Percentiles rank a stretch among this genome's conserved stretches.
phyloP scores from a whole-genome alignment of 1,284 basidiomycete genomes.

The Moesziomyces aphidis region DNA sequence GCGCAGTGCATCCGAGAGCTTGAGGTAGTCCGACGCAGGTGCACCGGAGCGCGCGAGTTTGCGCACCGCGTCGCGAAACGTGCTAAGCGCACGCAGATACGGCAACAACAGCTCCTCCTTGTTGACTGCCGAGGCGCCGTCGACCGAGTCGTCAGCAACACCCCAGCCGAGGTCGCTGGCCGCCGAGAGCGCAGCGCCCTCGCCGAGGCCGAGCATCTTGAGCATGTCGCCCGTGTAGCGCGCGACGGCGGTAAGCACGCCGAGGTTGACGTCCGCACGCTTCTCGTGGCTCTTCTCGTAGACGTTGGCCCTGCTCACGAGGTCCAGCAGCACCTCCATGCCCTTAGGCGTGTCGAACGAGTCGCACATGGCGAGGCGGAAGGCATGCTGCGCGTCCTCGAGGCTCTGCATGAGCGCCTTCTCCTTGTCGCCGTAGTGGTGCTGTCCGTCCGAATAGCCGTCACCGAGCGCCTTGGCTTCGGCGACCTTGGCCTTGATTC shows the following conservation, averaged over 20 bases:
- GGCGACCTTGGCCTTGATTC: slow-evolving; percentile 80
- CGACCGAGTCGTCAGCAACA: slow-evolving; percentile 33
- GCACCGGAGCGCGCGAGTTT: slow-evolving; percentile 77
- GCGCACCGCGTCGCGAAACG: slow-evolving; percentile 91
- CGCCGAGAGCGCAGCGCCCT: slow-evolving; percentile 71
- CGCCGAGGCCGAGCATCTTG: slow-evolving; percentile 92
- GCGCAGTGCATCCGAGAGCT: slow-evolving; percentile 79
- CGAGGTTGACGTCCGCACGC: slow-evolving; percentile 74
- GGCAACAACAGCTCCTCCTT: slow-evolving; percentile 88
- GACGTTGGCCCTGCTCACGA: slow-evolving; percentile 88
- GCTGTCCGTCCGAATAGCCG: slow-evolving; percentile 70
- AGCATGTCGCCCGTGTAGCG: slow-evolving; percentile 91
- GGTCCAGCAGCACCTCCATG: slow-evolving; percentile 80
- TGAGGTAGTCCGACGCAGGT: slow-evolving; percentile 55
- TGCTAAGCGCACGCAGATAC: slow-evolving; percentile 84
- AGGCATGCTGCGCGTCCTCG: slow-evolving; percentile 79
- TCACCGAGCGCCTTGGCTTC: slow-evolving; percentile 63
- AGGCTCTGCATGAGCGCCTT: slow-evolving; percentile 72
- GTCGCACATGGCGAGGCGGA: slow-evolving; percentile 92
- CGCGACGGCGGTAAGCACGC: slow-evolving; percentile 79
- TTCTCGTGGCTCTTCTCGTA: slow-evolving; percentile 74
- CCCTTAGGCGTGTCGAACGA: slow-evolving; percentile 96
- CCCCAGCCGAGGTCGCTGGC: slow-evolving; percentile 64
- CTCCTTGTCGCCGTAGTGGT: slow-evolving; percentile 68
- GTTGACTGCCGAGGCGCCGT: slow-evolving; percentile 69